A percentile compares a stretch with the other conserved stretches of the same genome.
phyloP scores from a whole-genome alignment of 1,284 basidiomycete species.

The Heimioporus retisporus region DNA sequence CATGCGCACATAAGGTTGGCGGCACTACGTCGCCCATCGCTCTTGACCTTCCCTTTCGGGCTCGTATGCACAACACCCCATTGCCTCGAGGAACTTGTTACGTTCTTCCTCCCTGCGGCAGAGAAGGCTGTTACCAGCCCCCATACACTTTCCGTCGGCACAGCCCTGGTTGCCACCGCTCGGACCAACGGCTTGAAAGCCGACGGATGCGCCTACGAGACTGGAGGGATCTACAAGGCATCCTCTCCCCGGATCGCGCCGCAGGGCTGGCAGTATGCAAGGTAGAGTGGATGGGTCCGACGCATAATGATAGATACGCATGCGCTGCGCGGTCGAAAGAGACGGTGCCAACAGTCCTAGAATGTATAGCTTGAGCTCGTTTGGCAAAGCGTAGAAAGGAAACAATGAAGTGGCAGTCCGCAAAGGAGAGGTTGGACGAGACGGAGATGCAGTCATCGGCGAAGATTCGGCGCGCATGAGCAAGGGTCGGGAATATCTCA shows the following conservation, averaged over 20 bases:
- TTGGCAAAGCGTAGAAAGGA: slow-evolving; percentile 60
- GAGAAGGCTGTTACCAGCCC: slow-evolving; percentile 39
- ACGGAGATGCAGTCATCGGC: slow-evolving; percentile 12
- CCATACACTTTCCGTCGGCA: slow-evolving; percentile 48
- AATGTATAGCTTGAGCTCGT: slow-evolving; percentile 68
- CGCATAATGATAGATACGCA: slow-evolving; percentile 67
- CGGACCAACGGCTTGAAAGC: background rate
- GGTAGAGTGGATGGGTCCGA: slow-evolving; percentile 66
- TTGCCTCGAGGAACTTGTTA: slow-evolving; percentile 53
- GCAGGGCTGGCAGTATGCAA: slow-evolving; percentile 49
- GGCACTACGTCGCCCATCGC: background rate
- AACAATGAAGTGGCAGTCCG: slow-evolving; percentile 37
- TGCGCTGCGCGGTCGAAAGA: slow-evolving; percentile 65
- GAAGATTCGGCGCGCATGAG: slow-evolving; percentile 49
- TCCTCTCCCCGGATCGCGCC: slow-evolving; percentile 23
- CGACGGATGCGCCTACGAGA: slow-evolving; percentile 28
- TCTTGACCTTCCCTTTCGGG: slow-evolving; percentile 30
- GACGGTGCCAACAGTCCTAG: slow-evolving; percentile 67
- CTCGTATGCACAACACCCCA: slow-evolving; percentile 63
- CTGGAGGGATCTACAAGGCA: slow-evolving; percentile 50
- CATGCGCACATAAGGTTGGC: no score
- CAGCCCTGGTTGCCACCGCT: slow-evolving; percentile 34
- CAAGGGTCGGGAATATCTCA: slow-evolving; percentile 61
- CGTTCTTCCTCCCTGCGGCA: slow-evolving; percentile 56
- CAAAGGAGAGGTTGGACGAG: slow-evolving; percentile 25